Conservation (phyloP, 31 red algal genomes). For the Odonthalia washingtoniensis region DNA sequence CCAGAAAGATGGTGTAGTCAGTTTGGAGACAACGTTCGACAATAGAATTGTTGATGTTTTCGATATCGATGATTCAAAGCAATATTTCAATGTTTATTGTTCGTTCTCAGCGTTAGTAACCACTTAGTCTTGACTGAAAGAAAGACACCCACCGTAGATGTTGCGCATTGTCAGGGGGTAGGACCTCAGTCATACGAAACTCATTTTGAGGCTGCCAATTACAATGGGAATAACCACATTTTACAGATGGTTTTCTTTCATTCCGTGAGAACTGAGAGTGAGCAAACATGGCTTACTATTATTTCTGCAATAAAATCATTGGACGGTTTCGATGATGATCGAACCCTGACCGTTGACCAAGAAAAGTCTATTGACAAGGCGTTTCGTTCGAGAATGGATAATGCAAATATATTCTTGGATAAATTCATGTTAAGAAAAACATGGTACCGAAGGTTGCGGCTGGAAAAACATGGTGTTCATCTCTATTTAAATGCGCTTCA, state of each 20-base stretch:
- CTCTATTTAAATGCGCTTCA: neutral
- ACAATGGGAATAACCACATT: no score
- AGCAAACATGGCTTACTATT: conserved; percentile 33
- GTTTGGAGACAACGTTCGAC: no score
- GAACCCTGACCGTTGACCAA: no score
- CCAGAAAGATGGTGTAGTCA: no score
- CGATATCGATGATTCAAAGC: neutral
- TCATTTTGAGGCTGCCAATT: neutral
- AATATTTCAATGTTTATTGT: neutral
- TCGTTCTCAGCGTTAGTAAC: neutral
- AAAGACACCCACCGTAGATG: neutral
- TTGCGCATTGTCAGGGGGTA: neutral
- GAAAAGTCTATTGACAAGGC: no score
- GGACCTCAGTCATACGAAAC: neutral
- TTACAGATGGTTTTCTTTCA: conserved; percentile 30
- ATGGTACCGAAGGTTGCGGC: no score
- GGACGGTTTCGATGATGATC: no score
- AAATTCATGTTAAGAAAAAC: no score
- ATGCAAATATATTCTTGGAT: no score
- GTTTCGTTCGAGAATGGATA: no score
- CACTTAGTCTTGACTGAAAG: neutral
- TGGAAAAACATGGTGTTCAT: no score
- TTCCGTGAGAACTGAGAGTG: conserved; percentile 18
- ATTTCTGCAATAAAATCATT: no score
- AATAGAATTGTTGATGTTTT: conserved; percentile 12